Conservation (phyloP, 495 filamentous ascomycete genomes). For the Thermochaetoides thermophila region DNA sequence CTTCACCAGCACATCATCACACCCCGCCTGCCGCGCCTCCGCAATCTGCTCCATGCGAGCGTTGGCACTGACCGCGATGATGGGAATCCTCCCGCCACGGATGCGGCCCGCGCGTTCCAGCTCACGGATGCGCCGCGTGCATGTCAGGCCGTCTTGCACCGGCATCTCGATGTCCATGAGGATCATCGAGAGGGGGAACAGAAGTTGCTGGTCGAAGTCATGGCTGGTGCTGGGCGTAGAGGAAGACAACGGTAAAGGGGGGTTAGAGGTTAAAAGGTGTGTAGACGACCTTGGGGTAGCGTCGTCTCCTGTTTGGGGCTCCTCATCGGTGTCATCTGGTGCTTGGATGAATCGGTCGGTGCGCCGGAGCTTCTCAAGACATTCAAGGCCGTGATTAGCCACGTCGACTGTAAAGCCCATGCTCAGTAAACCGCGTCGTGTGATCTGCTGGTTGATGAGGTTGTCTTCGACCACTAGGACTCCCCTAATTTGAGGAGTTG, state of each 20-base stretch:
- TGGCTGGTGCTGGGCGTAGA: conserved; percentile 7
- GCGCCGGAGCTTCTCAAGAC: conserved; percentile 36
- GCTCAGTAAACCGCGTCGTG: conserved; percentile 47
- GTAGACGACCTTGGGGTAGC: background rate
- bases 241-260: background rate
- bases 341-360: conserved; percentile 19
- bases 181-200: conserved; percentile 31
- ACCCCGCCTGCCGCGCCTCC: conserved; percentile 48
- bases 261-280: background rate
- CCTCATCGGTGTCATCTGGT: conserved; percentile 8
- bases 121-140: conserved; percentile 49
- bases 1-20: conserved; percentile 32
- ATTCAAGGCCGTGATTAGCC: conserved; percentile 63
- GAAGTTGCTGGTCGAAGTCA: background rate
- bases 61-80: conserved; percentile 69
- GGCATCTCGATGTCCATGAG: conserved; percentile 84
- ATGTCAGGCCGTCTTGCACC: conserved; percentile 62
- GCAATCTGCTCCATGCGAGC: conserved; percentile 51
- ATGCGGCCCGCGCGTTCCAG: conserved; percentile 39
- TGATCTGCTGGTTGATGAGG: conserved; percentile 56
- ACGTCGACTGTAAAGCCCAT: conserved; percentile 49
- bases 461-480: conserved; percentile 68
- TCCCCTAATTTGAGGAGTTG: conserved; percentile 14
- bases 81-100: conserved; percentile 42
- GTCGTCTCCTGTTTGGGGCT: conserved; percentile 4